Percentiles rank a stretch among this genome's conserved stretches.
These are phyloP conservation scores for Fusarium virguliforme DNA, from an alignment of 2,329 filamentous ascomycete genomes.

Conservation along the genomic window DNA sequence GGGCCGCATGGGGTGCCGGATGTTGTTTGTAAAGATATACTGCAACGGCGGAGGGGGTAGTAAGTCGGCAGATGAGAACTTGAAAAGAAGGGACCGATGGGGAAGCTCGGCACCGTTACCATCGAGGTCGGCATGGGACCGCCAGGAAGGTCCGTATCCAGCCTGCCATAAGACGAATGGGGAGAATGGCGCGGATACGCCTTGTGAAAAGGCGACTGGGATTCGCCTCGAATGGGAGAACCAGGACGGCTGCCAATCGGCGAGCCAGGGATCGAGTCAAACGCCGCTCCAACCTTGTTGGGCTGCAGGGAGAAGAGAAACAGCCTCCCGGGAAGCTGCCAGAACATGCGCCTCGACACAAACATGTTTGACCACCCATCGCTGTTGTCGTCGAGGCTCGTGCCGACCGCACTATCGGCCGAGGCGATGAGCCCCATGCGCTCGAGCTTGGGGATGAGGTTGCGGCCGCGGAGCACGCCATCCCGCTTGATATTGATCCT, in stretches of 20 bases:
- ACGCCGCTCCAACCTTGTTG: conserved; percentile 50
- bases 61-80: conserved; percentile 91
- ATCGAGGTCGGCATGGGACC: conserved; percentile 57
- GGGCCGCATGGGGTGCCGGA: conserved; percentile 88
- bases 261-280: conserved; percentile 64
- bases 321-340: conserved; percentile 89
- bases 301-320: conserved; percentile 90
- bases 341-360: conserved; percentile 85
- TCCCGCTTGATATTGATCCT: conserved; percentile 86
- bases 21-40: conserved; percentile 82
- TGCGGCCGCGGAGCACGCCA: conserved; percentile 88
- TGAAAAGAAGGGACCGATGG: conserved; percentile 82
- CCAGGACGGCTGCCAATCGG: conserved; percentile 69
- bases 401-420: conserved; percentile 82
- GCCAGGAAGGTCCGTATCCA: conserved; percentile 60
- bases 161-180: conserved; percentile 43
- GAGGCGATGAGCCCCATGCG: conserved; percentile 89
- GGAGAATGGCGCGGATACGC: conserved; percentile 52
- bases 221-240: conserved; percentile 63
- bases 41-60: conserved; percentile 89
- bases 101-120: conserved; percentile 57
- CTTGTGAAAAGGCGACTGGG: conserved; percentile 33
- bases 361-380: conserved; percentile 87
- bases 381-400: conserved; percentile 72
- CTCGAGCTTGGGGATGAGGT: conserved; percentile 91